phyloP scores from a whole-genome alignment of 1,284 basidiomycete genomes.

The Coniophora puteana region DNA sequence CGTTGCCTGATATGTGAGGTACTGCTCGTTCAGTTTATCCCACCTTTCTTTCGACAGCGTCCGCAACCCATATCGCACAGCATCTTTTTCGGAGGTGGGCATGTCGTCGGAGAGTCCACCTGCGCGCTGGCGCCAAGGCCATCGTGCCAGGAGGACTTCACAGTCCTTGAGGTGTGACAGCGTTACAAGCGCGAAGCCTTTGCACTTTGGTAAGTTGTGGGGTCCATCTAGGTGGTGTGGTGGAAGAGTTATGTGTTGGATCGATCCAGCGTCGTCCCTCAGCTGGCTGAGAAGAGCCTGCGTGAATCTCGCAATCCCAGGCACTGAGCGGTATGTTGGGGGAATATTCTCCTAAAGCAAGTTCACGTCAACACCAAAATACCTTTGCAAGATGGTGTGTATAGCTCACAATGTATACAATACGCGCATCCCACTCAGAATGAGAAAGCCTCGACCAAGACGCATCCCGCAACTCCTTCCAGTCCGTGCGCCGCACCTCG shows the following conservation, averaged over 20 bases:
- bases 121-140: constrained; percentile 51
- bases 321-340: constrained; percentile 40
- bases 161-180: constrained; percentile 38
- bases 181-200: constrained; percentile 69
- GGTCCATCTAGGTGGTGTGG: constrained; percentile 58
- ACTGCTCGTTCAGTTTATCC: constrained; percentile 61
- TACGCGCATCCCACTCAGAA: constrained; percentile 56
- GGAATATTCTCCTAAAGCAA: constrained; percentile 67
- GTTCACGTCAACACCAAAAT: constrained; percentile 4
- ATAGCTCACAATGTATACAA: constrained; percentile 58
- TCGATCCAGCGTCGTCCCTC: constrained; percentile 9
- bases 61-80: constrained; percentile 55
- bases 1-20: constrained; percentile 49
- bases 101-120: neutral
- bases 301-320: constrained; percentile 45
- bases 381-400: neutral
- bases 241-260: constrained; percentile 56
- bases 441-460: constrained; percentile 32
- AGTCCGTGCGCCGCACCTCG: constrained; percentile 55
- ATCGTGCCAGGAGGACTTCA: constrained; percentile 40
- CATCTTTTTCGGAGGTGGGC: constrained; percentile 31
- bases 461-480: constrained; percentile 23
- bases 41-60: constrained; percentile 52
- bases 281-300: constrained; percentile 32
- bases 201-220: constrained; percentile 50